A percentile compares a stretch with the other conserved stretches of the same genome.
Conservation (phyloP, 805 yeast genomes). For the Yarrowia deformans region DNA sequence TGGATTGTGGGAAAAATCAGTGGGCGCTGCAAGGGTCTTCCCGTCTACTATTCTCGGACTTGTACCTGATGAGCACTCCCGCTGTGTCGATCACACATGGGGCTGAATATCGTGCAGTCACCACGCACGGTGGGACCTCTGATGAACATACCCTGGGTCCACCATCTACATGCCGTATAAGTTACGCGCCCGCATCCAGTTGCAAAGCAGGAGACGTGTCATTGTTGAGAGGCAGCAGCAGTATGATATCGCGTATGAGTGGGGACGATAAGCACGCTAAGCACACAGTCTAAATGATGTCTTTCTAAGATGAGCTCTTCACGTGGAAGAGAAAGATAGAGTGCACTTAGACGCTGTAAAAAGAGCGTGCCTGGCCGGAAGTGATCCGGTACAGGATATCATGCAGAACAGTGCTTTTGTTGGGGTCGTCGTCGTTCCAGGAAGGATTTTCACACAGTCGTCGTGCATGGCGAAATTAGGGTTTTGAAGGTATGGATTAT, state of each 20-base stretch:
- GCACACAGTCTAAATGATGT: too few relatives aligned
- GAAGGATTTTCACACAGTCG: neutral
- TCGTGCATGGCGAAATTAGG: neutral
- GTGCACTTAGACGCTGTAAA: neutral
- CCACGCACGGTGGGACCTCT: conserved; percentile 1
- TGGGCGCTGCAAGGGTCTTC: neutral
- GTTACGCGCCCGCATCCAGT: neutral
- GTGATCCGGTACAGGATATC: neutral
- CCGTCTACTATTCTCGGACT: neutral
- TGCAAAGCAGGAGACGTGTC: neutral
- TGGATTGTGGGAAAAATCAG: too few relatives aligned
- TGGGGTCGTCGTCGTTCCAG: neutral
- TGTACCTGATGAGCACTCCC: conserved; percentile 19
- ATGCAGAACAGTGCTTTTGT: neutral
- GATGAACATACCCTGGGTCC: neutral
- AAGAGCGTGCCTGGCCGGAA: neutral
- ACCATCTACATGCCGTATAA: too few relatives aligned
- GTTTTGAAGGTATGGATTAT: neutral
- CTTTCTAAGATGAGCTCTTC: too few relatives aligned
- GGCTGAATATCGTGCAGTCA: conserved; percentile 20
- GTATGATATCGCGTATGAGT: too few relatives aligned
- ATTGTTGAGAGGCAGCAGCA: too few relatives aligned
- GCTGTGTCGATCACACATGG: conserved; percentile 10
- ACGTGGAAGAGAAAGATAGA: too few relatives aligned
- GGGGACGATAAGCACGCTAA: too few relatives aligned